phyloP scores from a whole-genome alignment of 1,284 basidiomycete species.

The Rhodotorula sp. region DNA sequence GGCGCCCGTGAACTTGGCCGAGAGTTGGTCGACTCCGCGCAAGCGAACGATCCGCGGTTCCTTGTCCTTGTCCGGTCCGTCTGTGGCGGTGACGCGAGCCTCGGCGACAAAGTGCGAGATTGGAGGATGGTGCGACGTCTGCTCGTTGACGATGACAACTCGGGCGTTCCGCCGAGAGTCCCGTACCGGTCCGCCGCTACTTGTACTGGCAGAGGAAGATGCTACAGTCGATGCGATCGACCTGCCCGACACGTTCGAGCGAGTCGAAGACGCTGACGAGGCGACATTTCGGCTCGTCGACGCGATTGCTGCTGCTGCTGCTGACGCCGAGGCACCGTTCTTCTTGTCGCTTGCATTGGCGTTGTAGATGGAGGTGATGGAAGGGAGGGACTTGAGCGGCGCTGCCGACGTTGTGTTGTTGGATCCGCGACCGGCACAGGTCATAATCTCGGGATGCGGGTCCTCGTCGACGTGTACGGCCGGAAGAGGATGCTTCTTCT shows the following conservation, averaged over 20 bases:
- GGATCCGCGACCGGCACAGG: constrained; percentile 27
- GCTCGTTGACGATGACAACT: constrained; percentile 46
- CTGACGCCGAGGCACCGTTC: not conserved
- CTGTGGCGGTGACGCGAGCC: constrained; percentile 8
- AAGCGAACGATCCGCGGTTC: constrained; percentile 14
- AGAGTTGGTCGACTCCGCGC: constrained; percentile 75
- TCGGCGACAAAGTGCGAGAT: constrained; percentile 81
- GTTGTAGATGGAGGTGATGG: constrained; percentile 11
- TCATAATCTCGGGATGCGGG: constrained; percentile 29
- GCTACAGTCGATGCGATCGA: constrained; percentile 15
- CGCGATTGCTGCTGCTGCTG: not conserved
- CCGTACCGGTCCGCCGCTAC: not conserved
- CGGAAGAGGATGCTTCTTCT: constrained; percentile 37
- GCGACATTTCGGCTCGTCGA: not conserved
- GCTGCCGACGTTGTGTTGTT: constrained; percentile 18
- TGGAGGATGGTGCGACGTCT: constrained; percentile 84
- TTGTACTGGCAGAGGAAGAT: constrained; percentile 10
- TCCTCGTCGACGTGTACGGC: constrained; percentile 27
- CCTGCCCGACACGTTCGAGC: constrained; percentile 4
- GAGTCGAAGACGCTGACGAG: not conserved
- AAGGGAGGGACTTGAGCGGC: constrained; percentile 13
- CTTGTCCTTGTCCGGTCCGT: not conserved
- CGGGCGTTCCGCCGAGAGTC: constrained; percentile 21
- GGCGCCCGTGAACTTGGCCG: constrained; percentile 58
- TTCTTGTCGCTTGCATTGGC: not conserved